Evolutionary conservation across 2,329 filamentous ascomycete species (phyloP), one percentile per base, ranked within the genome.

Genomic region (Xylaria sp.): DNA sequence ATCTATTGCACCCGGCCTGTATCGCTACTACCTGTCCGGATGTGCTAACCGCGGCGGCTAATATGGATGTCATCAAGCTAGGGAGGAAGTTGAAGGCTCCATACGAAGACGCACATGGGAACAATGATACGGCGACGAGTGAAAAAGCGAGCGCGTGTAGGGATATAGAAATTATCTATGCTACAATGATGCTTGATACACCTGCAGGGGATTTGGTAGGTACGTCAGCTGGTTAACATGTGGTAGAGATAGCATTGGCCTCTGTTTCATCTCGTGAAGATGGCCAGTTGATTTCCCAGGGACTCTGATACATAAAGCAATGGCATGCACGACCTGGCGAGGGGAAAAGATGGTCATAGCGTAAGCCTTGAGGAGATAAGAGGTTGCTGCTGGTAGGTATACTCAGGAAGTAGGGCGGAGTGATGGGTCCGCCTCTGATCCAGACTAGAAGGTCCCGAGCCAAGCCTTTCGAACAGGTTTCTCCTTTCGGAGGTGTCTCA

Each of bases 11-110:
- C 38, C 33, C 21, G 46, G 58, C n/a, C 47, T 47, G 27, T 48
- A 43, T 48, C 53, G 40, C 43, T 31, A 58, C 54, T 31, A 58
- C 54, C 48, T 55, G n/a, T 58, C 58, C 62, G 58, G 62, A 64
- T 62, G 25, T 47, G 58, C 49, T 48, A 56, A 55, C 62, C 54
- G 58, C 58, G 44, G 59, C 58, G 58, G 62, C 62, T 62, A 58
- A 62, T 64, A 58, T 57, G 47, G 41, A 54, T 57, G 38, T 19
- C 25, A 52, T 56, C 17, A 49, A 47, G 17, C 37, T 33, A 40
- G 23, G 47, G 27, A 49, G 29, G 9, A n/a, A 27, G 44, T 33
- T 44, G 37, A 25, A 52, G 51, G 41, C 46, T 53, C 40, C 52
- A 55, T 51, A 44, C 58, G 21, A 43, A 51, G 17, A 6, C 25